A percentile compares a stretch with the other conserved stretches of the same genome.
These are phyloP conservation scores for Naganishia antarctica DNA, from an alignment of 768 basidiomycete species.

Conservation along the genomic window DNA sequence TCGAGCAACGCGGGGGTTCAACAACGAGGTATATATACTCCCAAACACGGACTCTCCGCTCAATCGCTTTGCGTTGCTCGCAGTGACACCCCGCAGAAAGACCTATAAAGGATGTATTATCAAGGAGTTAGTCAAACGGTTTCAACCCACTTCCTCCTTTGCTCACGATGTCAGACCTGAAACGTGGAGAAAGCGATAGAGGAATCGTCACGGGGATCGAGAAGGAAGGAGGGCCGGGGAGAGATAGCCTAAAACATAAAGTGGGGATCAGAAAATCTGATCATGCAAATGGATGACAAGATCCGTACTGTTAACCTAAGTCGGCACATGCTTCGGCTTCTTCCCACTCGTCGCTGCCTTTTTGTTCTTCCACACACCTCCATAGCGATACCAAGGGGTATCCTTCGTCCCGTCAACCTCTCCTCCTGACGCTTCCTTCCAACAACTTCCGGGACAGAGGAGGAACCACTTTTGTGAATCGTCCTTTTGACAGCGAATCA, in stretches of 20 bases:
- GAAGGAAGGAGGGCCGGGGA: too few relatives aligned
- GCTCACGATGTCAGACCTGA: too few relatives aligned
- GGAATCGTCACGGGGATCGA: too few relatives aligned
- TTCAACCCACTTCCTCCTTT: too few relatives aligned
- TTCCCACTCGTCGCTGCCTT: slow-evolving; percentile 40
- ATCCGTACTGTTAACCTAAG: neutral
- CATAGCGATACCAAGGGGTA: slow-evolving; percentile 9
- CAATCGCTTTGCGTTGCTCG: too few relatives aligned
- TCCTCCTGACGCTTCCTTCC: slow-evolving; percentile 20
- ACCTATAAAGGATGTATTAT: too few relatives aligned
- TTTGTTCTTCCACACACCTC: slow-evolving; percentile 27
- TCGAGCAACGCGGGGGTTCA: neutral
- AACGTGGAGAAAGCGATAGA: too few relatives aligned
- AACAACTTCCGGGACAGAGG: slow-evolving; percentile 23
- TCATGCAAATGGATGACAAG: neutral
- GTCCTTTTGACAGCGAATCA: slow-evolving; percentile 27
- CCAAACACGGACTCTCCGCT: too few relatives aligned
- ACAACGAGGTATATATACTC: too few relatives aligned
- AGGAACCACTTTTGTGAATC: slow-evolving; percentile 19
- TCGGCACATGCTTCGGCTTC: slow-evolving; percentile 33
- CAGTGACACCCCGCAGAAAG: too few relatives aligned
- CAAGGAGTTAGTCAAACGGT: too few relatives aligned
- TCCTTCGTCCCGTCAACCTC: slow-evolving; percentile 18
- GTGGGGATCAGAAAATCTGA: neutral
- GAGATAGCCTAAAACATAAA: too few relatives aligned